These are phyloP conservation scores for Sorghum bicolor DNA, from an alignment of 176 grass and related monocot species.

Conservation along the genomic window DNA sequence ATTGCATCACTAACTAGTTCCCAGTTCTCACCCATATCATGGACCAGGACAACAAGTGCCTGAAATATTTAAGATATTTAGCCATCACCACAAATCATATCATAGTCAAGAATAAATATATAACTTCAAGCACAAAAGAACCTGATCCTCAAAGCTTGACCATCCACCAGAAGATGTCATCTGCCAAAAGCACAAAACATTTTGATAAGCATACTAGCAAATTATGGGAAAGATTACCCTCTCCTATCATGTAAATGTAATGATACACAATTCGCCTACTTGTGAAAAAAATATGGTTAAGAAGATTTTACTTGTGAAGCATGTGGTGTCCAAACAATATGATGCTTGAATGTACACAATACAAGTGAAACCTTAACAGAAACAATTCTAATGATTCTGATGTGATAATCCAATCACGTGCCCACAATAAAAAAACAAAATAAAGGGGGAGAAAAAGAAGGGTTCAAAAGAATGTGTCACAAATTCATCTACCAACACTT, in stretches of 20 bases:
- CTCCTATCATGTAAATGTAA: not conserved
- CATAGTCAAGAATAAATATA: not conserved
- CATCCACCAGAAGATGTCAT: slow-evolving; percentile 65
- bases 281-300: not conserved
- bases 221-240: not conserved
- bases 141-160: slow-evolving; percentile 98
- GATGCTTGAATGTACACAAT: slow-evolving; percentile 24
- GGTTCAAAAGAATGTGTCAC: not conserved
- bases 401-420: not conserved
- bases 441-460: not conserved
- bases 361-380: not conserved
- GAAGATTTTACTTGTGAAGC: not conserved
- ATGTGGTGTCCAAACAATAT: slow-evolving; percentile 6
- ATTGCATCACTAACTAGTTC: slow-evolving; percentile 90
- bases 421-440: not conserved
- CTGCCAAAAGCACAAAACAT: slow-evolving; percentile 45
- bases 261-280: not conserved
- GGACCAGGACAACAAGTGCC: slow-evolving; percentile 96
- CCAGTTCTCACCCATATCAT: slow-evolving; percentile 99
- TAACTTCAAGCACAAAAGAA: slow-evolving; percentile 38
- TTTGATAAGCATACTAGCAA: slow-evolving; percentile 17
- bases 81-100: slow-evolving; percentile 26
- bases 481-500: slow-evolving; percentile 3
- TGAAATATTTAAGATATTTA: slow-evolving; percentile 39
- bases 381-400: not conserved